phyloP scores from a whole-genome alignment of 2,329 filamentous ascomycete genomes.

The Cryphonectria nitschkei region DNA sequence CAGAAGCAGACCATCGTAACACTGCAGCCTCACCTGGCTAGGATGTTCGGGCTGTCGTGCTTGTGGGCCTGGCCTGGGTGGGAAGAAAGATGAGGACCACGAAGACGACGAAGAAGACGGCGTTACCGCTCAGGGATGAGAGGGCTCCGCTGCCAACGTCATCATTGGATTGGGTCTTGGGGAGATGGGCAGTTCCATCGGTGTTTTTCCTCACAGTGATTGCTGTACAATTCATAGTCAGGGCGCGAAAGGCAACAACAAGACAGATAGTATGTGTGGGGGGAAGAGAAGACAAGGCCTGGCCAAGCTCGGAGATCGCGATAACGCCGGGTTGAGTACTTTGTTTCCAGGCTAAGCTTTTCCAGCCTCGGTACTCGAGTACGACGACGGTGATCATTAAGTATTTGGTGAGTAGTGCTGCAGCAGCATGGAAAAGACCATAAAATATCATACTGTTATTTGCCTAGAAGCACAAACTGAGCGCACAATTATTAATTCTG shows the following conservation, averaged over 20 bases:
- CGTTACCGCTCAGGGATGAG: background rate
- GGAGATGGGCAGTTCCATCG: too few relatives aligned
- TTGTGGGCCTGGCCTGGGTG: background rate
- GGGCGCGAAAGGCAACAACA: too few relatives aligned
- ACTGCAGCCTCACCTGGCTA: background rate
- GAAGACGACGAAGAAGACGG: too few relatives aligned
- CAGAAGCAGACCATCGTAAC: background rate
- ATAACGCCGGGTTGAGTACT: background rate
- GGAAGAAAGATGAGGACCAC: background rate
- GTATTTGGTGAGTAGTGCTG: too few relatives aligned
- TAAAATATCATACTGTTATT: too few relatives aligned
- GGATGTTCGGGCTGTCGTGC: background rate
- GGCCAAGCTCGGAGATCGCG: background rate
- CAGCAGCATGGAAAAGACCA: background rate
- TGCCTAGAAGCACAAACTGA: background rate
- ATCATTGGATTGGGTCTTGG: background rate
- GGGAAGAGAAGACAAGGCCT: background rate
- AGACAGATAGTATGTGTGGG: background rate
- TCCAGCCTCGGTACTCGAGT: background rate
- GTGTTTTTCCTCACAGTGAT: too few relatives aligned
- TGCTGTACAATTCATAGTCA: too few relatives aligned
- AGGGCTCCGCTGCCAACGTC: background rate
- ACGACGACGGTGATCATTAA: too few relatives aligned
- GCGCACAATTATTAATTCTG: too few relatives aligned
- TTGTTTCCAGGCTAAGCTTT: background rate